A percentile compares a stretch with the other conserved stretches of the same genome.
Conservation (phyloP, 129 eudicot species). For the Tagetes patula region DNA sequence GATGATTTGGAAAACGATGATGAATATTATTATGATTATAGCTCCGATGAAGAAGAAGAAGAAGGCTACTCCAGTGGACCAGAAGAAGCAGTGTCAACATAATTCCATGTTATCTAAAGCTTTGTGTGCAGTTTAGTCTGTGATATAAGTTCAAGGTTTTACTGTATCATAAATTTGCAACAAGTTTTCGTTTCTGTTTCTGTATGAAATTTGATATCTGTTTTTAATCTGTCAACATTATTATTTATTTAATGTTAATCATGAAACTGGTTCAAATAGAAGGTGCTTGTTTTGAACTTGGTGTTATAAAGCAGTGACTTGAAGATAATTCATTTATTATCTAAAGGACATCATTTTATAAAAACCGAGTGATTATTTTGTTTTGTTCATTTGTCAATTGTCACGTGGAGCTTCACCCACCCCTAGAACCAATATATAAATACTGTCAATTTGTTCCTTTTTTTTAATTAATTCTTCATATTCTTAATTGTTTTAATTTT, state of each 20-base stretch:
- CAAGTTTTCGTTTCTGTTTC: slow-evolving; percentile 13
- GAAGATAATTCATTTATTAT: too few relatives aligned
- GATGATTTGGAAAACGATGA: slow-evolving; percentile 32
- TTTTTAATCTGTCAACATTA: not conserved
- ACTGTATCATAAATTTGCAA: slow-evolving; percentile 25
- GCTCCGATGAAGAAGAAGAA: slow-evolving; percentile 54
- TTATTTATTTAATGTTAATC: not conserved
- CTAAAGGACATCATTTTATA: too few relatives aligned
- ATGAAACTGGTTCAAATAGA: not conserved
- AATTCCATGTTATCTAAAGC: not conserved
- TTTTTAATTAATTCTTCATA: too few relatives aligned
- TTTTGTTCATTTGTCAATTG: too few relatives aligned
- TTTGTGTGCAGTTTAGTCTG: slow-evolving; percentile 26
- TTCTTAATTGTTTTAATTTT: too few relatives aligned
- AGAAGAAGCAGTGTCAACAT: slow-evolving; percentile 22
- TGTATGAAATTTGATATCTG: slow-evolving; percentile 17
- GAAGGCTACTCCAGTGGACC: slow-evolving; percentile 52
- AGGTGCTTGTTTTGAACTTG: too few relatives aligned
- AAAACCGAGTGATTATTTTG: too few relatives aligned
- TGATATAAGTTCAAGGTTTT: slow-evolving; percentile 18
- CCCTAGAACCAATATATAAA: too few relatives aligned
- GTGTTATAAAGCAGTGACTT: too few relatives aligned
- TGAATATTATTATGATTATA: slow-evolving; percentile 50
- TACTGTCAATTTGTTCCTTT: too few relatives aligned
- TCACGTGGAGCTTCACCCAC: too few relatives aligned